Evolutionary conservation across 2,329 filamentous ascomycete genomes (phyloP), one percentile per base, ranked within the genome.

Genomic region (Paramyrothecium roridum): DNA sequence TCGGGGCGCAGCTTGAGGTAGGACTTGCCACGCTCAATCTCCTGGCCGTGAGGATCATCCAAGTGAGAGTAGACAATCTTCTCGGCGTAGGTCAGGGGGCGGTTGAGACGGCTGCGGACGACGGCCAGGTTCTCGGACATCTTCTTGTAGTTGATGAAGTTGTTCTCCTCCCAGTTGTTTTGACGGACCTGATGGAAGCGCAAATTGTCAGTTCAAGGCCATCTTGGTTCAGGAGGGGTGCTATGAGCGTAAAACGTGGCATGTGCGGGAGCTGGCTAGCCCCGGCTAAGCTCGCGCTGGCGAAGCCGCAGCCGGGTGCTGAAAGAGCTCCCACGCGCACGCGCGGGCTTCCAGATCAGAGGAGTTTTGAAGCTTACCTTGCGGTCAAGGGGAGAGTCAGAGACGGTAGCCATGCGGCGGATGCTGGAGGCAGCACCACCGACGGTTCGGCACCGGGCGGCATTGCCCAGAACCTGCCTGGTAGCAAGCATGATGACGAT

Each of bases 61-160:
- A 99, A 82, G 78, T 99, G 95, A 60, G 93, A 98, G 84, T 99
- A 99, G 67, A 98, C 85, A 70, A 99, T 93, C 87, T 99, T 99
- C 85, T 99, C 95, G 73, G 92, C 91, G 74, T 88, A 96, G 67
- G 92, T 95, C 68, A 99, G 86, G 65, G 95, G 95, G 67, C 91
- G 88, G 81, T 96, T 96, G 64, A 99, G 85, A 70, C 95, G 88
- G 68, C 81, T 76, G 71, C 95, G 90, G 66, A 99, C 95, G 75
- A 99, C 86, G 69, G 86, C 81, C 58, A 99, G 85, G 84, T 96
- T 98, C 82, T 98, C 93, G 67, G 90, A 92, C 92, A 98, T 97
- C 85, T 97, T 97, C 85, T 91, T 92, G 76, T 99, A 99, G 85
- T 97, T 96, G 84, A 98, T 96, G 83, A 91, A 97, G 84, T 96